Evolutionary conservation across 2,329 filamentous ascomycete genomes (phyloP), one percentile per base, ranked within the genome.

Genomic region (Sphaerulina vaccinii): DNA sequence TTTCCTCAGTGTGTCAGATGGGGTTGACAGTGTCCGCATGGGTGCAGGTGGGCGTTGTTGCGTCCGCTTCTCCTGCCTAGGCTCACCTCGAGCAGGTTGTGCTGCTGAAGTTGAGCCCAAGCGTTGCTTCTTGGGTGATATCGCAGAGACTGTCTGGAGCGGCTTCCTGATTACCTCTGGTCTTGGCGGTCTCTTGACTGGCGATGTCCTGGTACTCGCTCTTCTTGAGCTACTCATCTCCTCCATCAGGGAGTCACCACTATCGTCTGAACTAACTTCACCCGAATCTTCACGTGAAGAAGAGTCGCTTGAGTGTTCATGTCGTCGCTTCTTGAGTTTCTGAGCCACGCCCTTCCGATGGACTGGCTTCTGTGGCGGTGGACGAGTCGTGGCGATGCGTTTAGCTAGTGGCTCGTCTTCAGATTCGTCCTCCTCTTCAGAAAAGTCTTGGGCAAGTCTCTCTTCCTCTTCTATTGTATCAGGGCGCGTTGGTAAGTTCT

Each of bases 271-370:
- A 15, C 9, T 19, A 15, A 33, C 36, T 2, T 50, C 38, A n/a
- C 42, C 45, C 22, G 43, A 43, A 9, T 54, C 46, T 2, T 53
- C 47, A 24, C 48, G 50, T 2, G 57, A 58, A 2, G 37, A 36
- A 13, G 38, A 38, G 32, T 38, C 11, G 21, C 42, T 19, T 15
- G 16, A 15, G 23, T 52, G 15, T 39, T 37, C 13, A 21, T 42
- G 16, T 8, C 43, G 37, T 36, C 51, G 16, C 22, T 38, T 48
- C 24, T 53, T 32, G 5, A 63, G 40, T 24, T 56, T 58, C 44
- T 55, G 52, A n/a, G 57, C 62, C 13, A 62, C 46, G 9, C 61
- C 58, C 46, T 60, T 62, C 7, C 59, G 57, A 23, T 15, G 18
- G n/a, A 16, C 15, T 18, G 7, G 23, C 15, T 44, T 52, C 9